Conservation (phyloP, 257 asterid genomes). For the Prunella vulgaris region DNA sequence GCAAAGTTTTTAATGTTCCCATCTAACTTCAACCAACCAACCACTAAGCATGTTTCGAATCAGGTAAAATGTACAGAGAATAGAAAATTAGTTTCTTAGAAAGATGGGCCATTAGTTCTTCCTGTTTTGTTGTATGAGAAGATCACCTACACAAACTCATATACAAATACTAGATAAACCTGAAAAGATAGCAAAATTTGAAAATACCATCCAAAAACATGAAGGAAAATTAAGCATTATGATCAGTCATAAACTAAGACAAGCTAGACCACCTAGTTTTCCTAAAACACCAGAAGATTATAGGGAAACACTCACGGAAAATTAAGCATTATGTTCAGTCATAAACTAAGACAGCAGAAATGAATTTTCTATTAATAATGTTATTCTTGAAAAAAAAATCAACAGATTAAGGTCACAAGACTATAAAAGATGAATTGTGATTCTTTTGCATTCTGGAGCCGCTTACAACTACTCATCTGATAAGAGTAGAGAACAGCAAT, state of each 20-base stretch:
- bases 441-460: neutral
- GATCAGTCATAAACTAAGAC: neutral
- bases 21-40: neutral
- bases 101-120: neutral
- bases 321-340: too few relatives aligned
- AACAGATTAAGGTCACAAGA: neutral
- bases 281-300: neutral
- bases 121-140: neutral
- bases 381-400: neutral
- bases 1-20: conserved; percentile 1
- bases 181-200: neutral
- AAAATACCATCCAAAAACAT: neutral
- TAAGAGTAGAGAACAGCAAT: too few relatives aligned
- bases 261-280: neutral
- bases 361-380: neutral
- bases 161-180: neutral
- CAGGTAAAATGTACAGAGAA: neutral
- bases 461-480: neutral
- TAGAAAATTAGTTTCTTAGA: neutral
- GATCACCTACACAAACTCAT: neutral
- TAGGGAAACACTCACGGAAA: too few relatives aligned
- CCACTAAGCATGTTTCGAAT: neutral
- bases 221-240: neutral
- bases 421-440: neutral
- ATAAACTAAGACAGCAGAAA: neutral